Evolutionary conservation across 345 rosid species (phyloP).

Genomic region (Gossypium raimondii): DNA sequence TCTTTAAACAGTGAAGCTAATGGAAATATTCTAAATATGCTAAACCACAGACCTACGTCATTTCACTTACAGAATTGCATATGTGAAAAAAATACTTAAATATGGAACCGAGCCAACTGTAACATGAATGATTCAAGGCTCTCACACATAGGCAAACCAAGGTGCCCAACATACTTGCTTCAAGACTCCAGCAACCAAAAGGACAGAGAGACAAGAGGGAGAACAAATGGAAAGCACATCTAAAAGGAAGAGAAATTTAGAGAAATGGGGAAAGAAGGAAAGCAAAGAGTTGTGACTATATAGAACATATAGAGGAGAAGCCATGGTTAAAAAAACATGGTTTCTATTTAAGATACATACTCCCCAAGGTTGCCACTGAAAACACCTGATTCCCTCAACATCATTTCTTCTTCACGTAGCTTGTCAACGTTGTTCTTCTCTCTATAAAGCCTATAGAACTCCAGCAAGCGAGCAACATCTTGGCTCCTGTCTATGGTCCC

Average conservation of each 20-base stretch:
- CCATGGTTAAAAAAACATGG: background rate
- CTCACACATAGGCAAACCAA: background rate
- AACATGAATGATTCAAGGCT: background rate
- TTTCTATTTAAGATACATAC: conserved; percentile 43
- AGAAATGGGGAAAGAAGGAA: background rate
- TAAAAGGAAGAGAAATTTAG: background rate
- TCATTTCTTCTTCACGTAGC: conserved; percentile 74
- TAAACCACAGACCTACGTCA: background rate
- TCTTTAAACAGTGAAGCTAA: background rate
- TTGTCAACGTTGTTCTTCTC: conserved; percentile 70
- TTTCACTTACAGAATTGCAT: background rate
- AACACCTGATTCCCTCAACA: conserved; percentile 71
- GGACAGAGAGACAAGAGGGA: background rate
- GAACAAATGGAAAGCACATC: background rate
- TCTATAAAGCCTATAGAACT: conserved; percentile 79
- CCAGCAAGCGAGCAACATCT: conserved; percentile 73
- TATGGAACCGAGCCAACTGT: background rate
- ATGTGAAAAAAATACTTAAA: background rate
- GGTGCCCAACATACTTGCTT: background rate
- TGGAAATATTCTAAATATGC: background rate
- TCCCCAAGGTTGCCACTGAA: conserved; percentile 64
- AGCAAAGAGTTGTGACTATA: background rate
- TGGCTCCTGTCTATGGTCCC: conserved; percentile 87
- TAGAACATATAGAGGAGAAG: conserved; percentile 4
- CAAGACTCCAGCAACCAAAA: background rate